phyloP scores from a whole-genome alignment of 2,329 filamentous ascomycete genomes.

The Alternaria conjuncta region DNA sequence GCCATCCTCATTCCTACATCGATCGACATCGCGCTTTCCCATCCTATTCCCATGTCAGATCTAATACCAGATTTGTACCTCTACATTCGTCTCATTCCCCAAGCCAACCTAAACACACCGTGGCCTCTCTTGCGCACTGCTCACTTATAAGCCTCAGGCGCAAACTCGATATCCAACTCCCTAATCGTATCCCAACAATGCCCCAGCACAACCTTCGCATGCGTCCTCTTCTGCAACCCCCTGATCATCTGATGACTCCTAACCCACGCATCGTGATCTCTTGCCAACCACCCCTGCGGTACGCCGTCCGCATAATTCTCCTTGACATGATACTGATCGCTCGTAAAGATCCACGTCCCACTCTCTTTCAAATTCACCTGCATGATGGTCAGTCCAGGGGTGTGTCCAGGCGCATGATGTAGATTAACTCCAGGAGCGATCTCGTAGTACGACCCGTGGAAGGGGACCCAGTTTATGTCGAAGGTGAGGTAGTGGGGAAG shows the following conservation, averaged over 20 bases:
- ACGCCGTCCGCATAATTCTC: conserved; percentile 45
- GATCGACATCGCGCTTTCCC: not conserved
- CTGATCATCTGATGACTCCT: conserved; percentile 41
- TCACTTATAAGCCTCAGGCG: conserved; percentile 33
- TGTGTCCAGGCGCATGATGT: conserved; percentile 46
- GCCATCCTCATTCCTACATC: not conserved
- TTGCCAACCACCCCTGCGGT: conserved; percentile 48
- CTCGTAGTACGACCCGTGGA: conserved; percentile 42
- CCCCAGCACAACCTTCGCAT: conserved; percentile 35
- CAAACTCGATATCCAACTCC: conserved; percentile 32
- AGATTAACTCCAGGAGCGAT: conserved; percentile 44
- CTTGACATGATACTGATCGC: conserved; percentile 48
- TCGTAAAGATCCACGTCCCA: conserved; percentile 49
- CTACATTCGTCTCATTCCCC: not conserved
- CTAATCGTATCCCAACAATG: conserved; percentile 40
- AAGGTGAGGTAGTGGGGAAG: conserved; percentile 47
- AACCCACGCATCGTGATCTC: conserved; percentile 47
- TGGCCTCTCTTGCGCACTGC: not conserved
- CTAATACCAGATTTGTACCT: not conserved
- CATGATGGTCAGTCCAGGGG: conserved; percentile 45
- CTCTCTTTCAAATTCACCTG: conserved; percentile 46
- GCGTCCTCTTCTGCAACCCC: conserved; percentile 33
- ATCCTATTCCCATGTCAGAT: not conserved
- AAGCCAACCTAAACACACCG: not conserved
- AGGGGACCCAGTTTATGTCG: conserved; percentile 47